These are phyloP conservation scores for Gossypium rotundifolium DNA, from an alignment of 345 rosid species.

Conservation along the genomic window DNA sequence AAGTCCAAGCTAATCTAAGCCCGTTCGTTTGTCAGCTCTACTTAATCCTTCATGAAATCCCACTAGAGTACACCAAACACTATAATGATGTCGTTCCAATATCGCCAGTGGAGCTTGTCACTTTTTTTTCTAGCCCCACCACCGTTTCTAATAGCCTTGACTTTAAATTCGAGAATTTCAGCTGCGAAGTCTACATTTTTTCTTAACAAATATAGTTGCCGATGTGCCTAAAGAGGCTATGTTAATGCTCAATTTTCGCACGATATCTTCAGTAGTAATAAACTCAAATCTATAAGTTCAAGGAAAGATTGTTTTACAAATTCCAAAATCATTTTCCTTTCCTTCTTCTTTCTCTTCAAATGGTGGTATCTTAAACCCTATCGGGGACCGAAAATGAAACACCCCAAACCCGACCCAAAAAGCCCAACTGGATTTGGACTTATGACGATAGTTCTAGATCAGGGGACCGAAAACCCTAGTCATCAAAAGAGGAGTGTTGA, in stretches of 20 bases:
- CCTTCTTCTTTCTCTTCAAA: not conserved
- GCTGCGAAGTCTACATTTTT: constrained; percentile 44
- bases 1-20: not conserved
- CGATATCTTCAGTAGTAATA: constrained; percentile 16
- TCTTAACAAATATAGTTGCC: not conserved
- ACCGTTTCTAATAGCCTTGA: constrained; percentile 17
- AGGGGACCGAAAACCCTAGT: constrained; percentile 45
- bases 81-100: constrained; percentile 46
- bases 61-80: constrained; percentile 33
- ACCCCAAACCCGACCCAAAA: too few species aligned
- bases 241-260: constrained; percentile 17
- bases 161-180: constrained; percentile 36
- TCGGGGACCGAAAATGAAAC: too few species aligned
- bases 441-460: constrained; percentile 32
- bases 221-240: constrained; percentile 20
- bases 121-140: constrained; percentile 5
- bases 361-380: constrained; percentile 17
- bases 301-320: constrained; percentile 30
- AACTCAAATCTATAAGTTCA: constrained; percentile 22
- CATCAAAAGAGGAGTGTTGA: too few species aligned
- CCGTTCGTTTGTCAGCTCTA: constrained; percentile 18
- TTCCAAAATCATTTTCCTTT: constrained; percentile 22
- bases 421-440: too few species aligned
- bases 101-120: constrained; percentile 22
- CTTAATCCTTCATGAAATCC: constrained; percentile 10